Percentiles rank a stretch among this genome's conserved stretches.
These are phyloP conservation scores for Neodidymelliopsis sp. DNA, from an alignment of 2,329 filamentous ascomycete genomes.

Conservation along the genomic window DNA sequence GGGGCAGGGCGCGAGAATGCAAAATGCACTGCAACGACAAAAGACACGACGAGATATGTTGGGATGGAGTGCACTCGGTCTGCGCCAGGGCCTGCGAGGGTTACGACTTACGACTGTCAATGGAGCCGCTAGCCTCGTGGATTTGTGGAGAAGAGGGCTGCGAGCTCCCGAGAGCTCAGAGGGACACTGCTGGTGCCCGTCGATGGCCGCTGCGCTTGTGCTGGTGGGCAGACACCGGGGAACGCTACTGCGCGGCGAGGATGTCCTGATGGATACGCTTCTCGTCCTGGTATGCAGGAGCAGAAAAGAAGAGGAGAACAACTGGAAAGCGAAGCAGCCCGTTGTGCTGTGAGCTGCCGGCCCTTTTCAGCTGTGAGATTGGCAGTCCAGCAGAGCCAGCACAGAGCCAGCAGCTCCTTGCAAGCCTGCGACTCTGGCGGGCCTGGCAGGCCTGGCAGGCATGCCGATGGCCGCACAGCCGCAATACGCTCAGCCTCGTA, in stretches of 20 bases:
- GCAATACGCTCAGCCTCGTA: constrained; percentile 12
- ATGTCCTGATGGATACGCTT: too few species aligned
- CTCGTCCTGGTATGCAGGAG: neutral
- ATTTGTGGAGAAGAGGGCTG: constrained; percentile 2
- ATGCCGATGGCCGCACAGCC: constrained; percentile 7
- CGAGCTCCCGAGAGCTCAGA: neutral
- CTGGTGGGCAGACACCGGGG: constrained; percentile 11
- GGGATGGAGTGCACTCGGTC: neutral
- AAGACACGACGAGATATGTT: too few species aligned
- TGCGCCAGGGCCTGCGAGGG: neutral
- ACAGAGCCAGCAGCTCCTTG: neutral
- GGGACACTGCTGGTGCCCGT: neutral
- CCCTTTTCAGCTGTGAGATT: neutral
- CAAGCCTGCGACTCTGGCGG: neutral
- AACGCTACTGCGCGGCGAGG: constrained; percentile 4
- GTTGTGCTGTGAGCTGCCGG: neutral
- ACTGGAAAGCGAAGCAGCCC: neutral
- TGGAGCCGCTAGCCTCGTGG: neutral
- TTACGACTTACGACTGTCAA: neutral
- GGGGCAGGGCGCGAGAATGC: constrained; percentile 7
- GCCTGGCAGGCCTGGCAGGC: neutral
- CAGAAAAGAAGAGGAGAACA: neutral
- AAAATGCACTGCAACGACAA: too few species aligned
- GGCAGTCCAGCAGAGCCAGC: too few species aligned
- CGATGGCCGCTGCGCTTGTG: constrained; percentile 2